phyloP scores from a whole-genome alignment of 1,284 basidiomycete genomes.

The Austroboletus olivaceoglutinosus region DNA sequence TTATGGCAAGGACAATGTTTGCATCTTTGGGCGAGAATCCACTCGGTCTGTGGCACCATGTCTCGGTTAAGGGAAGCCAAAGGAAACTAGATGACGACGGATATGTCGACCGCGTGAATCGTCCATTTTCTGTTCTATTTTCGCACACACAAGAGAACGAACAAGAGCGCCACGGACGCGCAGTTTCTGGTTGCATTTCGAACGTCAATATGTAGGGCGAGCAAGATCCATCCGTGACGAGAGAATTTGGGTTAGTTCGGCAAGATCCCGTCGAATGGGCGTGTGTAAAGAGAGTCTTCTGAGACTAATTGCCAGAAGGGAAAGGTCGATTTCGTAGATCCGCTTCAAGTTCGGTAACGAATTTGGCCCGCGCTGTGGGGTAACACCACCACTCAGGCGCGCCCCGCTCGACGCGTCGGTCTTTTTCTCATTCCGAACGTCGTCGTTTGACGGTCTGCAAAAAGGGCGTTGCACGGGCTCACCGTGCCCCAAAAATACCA shows the following conservation, averaged over 20 bases:
- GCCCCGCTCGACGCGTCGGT: too few relatives aligned
- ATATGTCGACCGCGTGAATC: not conserved
- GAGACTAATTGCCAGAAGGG: not conserved
- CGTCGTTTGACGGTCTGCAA: not conserved
- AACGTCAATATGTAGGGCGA: not conserved
- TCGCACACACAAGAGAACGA: not conserved
- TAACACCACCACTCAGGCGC: not conserved
- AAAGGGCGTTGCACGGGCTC: too few relatives aligned
- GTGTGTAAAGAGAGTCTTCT: not conserved
- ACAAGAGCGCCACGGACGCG: too few relatives aligned
- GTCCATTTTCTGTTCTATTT: conserved; percentile 8
- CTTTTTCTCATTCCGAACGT: too few relatives aligned
- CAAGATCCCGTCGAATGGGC: conserved; percentile 21
- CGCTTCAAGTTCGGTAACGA: not conserved
- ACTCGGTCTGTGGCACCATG: conserved; percentile 20
- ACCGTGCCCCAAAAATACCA: conserved; percentile 1
- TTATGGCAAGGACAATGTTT: conserved; percentile 33
- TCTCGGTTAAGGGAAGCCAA: conserved; percentile 20
- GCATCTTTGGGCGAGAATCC: conserved; percentile 10
- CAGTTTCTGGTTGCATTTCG: not conserved
- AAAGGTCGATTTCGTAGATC: conserved; percentile 3
- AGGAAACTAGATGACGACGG: not conserved
- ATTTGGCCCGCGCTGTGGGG: conserved; percentile 7
- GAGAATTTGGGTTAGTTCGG: conserved; percentile 19
- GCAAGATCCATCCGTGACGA: conserved; percentile 19